Conservation (phyloP, 257 asterid genomes). For the Jacaranda copaia region DNA sequence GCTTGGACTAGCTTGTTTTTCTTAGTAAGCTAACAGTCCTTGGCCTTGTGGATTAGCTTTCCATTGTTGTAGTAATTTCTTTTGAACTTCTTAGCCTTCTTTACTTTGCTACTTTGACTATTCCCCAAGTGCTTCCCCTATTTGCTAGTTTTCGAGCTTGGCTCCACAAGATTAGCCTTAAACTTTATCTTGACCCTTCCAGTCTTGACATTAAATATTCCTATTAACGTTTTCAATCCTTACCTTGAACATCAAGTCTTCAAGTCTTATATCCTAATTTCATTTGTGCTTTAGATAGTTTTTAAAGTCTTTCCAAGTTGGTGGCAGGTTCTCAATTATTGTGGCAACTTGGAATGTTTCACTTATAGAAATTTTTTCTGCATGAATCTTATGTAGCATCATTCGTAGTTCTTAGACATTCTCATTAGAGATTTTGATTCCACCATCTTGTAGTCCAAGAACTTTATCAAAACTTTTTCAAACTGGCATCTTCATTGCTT, state of each 20-base stretch:
- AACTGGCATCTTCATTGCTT: too few species aligned
- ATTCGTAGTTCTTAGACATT: too few species aligned
- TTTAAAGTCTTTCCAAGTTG: background rate
- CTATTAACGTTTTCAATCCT: background rate
- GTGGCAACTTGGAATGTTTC: too few species aligned
- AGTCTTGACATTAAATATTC: background rate
- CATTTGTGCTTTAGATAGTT: background rate
- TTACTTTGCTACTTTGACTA: too few species aligned
- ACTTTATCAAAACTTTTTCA: too few species aligned
- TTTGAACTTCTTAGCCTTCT: background rate
- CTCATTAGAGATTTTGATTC: too few species aligned
- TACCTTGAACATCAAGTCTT: background rate
- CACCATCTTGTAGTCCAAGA: too few species aligned
- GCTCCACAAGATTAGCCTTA: background rate
- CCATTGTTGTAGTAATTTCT: background rate
- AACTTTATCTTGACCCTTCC: background rate
- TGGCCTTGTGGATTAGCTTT: background rate
- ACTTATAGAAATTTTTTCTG: too few species aligned
- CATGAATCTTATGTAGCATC: too few species aligned
- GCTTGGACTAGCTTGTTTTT: background rate
- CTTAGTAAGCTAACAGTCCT: background rate
- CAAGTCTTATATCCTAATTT: background rate
- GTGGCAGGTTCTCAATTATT: background rate
- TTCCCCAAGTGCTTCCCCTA: too few species aligned
- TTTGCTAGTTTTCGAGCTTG: background rate